Conservation (phyloP, 2,329 filamentous ascomycete genomes). For the Teratosphaeria pseudoeucalypti region DNA sequence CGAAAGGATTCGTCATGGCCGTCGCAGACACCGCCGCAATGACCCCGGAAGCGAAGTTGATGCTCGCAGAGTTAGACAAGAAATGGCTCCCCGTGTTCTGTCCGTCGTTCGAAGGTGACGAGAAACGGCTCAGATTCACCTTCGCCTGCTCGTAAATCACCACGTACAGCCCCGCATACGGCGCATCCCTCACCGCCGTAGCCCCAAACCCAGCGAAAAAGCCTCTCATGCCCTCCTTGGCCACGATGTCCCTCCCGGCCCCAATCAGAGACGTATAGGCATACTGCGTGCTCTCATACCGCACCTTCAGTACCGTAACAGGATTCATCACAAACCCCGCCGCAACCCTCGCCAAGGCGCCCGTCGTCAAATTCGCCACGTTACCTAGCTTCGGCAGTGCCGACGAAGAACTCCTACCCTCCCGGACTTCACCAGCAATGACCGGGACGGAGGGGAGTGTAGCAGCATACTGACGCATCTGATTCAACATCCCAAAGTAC, state of each 20-base stretch:
- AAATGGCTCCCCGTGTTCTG: background rate
- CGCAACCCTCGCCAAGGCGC: constrained; percentile 70
- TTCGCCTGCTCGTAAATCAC: constrained; percentile 86
- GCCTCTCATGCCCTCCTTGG: constrained; percentile 62
- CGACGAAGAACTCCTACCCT: constrained; percentile 42
- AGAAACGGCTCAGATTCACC: constrained; percentile 40
- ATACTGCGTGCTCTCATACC: constrained; percentile 85
- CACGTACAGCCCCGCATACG: constrained; percentile 90
- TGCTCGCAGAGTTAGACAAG: constrained; percentile 44
- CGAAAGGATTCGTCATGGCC: constrained; percentile 87
- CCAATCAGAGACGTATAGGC: constrained; percentile 64
- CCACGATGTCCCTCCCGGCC: constrained; percentile 65
- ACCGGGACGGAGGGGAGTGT: constrained; percentile 15
- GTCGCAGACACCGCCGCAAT: constrained; percentile 75
- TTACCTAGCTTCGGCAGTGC: constrained; percentile 74
- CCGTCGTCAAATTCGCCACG: constrained; percentile 73
- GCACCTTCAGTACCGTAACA: constrained; percentile 90
- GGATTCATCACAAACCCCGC: constrained; percentile 93
- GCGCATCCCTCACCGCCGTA: constrained; percentile 87
- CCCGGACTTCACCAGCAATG: background rate
- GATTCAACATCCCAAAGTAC: constrained; percentile 83
- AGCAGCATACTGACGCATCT: constrained; percentile 34
- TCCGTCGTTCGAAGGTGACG: background rate
- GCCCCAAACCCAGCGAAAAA: constrained; percentile 93
- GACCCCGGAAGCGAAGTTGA: constrained; percentile 79